These are phyloP conservation scores for Westerdykella ornata DNA, from an alignment of 2,329 filamentous ascomycete species.

Conservation along the genomic window DNA sequence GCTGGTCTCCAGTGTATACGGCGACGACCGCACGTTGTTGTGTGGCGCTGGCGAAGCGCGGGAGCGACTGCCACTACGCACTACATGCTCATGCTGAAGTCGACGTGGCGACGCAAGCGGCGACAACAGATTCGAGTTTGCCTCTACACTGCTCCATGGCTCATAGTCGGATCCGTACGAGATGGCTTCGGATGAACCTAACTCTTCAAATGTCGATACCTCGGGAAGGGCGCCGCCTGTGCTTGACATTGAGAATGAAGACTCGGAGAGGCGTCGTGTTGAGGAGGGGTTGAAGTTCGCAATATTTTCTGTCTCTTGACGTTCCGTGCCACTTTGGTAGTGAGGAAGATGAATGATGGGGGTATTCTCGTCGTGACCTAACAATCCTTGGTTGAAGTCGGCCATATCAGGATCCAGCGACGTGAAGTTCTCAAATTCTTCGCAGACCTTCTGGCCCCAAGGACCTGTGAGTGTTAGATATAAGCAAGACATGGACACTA, in stretches of 20 bases:
- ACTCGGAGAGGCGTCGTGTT: conserved; percentile 61
- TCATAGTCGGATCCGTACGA: conserved; percentile 57
- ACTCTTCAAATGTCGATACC: conserved; percentile 64
- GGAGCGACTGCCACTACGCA: conserved; percentile 55
- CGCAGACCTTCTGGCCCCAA: conserved; percentile 37
- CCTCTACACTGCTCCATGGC: conserved; percentile 57
- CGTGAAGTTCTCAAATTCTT: conserved; percentile 36
- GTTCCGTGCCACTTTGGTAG: conserved; percentile 25
- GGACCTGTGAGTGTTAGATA: conserved; percentile 27
- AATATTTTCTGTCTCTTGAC: conserved; percentile 26
- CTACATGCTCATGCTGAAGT: conserved; percentile 48
- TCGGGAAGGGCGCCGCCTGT: conserved; percentile 56
- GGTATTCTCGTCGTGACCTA: conserved; percentile 37
- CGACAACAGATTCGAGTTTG: conserved; percentile 64
- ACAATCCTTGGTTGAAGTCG: conserved; percentile 34
- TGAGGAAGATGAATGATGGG: conserved; percentile 39
- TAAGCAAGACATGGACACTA: background rate
- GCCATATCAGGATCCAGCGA: conserved; percentile 35
- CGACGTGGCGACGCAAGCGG: conserved; percentile 65
- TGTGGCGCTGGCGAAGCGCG: conserved; percentile 66
- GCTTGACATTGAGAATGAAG: conserved; percentile 66
- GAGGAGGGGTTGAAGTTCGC: conserved; percentile 42
- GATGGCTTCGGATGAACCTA: conserved; percentile 61
- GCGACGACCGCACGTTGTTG: conserved; percentile 60
- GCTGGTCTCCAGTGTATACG: conserved; percentile 61